Conservation (phyloP, 2,329 filamentous ascomycete genomes). For the Tolypocladium paradoxum region DNA sequence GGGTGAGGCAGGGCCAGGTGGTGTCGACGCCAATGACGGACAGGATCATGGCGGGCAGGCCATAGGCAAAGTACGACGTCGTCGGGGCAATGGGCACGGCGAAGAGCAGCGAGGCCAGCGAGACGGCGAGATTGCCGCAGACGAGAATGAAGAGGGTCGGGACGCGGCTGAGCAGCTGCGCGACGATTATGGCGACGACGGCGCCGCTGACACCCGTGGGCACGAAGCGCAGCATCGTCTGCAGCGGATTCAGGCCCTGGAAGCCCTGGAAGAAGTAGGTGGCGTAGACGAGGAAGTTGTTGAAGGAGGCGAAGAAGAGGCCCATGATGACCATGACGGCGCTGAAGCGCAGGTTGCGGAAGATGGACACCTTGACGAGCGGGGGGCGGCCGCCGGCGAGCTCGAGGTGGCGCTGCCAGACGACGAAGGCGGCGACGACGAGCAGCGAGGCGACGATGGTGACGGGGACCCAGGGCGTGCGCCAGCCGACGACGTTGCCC, state of each 20-base stretch:
- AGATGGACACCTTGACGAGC: conserved; percentile 57
- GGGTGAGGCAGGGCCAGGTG: conserved; percentile 52
- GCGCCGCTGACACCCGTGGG: conserved; percentile 52
- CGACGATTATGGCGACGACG: conserved; percentile 44
- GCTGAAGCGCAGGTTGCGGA: conserved; percentile 47
- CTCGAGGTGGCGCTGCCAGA: conserved; percentile 45
- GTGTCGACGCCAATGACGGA: conserved; percentile 57
- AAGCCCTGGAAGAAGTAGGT: conserved; percentile 64
- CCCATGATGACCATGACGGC: conserved; percentile 55
- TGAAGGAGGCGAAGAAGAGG: conserved; percentile 57
- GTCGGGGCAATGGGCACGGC: conserved; percentile 49
- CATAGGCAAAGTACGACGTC: conserved; percentile 58
- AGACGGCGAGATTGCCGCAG: conserved; percentile 45
- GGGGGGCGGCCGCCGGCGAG: conserved; percentile 26
- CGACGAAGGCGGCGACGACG: conserved; percentile 43
- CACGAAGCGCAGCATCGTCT: conserved; percentile 59
- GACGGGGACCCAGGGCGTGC: conserved; percentile 47
- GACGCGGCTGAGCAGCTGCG: conserved; percentile 44
- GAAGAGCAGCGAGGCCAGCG: conserved; percentile 48
- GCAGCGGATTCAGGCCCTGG: conserved; percentile 48
- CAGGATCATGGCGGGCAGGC: conserved; percentile 54
- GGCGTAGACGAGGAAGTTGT: conserved; percentile 55
- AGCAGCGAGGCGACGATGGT: conserved; percentile 48
- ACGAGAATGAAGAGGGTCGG: conserved; percentile 47
- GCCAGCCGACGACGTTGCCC: conserved; percentile 60